Conservation (phyloP, 257 asterid species). For the Mentha longifolia region DNA sequence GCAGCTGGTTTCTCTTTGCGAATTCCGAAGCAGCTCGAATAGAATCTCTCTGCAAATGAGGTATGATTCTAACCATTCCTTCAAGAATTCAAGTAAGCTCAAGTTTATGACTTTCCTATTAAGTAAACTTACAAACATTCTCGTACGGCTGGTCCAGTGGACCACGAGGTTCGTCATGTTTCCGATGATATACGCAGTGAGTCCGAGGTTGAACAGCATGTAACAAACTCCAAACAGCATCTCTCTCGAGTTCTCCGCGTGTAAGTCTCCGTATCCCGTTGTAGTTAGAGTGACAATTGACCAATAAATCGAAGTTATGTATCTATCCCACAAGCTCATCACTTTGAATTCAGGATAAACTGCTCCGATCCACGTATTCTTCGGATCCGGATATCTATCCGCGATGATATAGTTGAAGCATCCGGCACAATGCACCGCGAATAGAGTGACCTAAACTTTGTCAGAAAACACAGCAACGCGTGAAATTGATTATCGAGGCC, state of each 20-base stretch:
- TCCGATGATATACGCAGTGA: constrained; percentile 88
- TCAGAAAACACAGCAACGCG: constrained; percentile 4
- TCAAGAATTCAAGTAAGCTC: background rate
- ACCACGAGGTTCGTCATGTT: constrained; percentile 98
- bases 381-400: constrained; percentile 71
- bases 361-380: constrained; percentile 83
- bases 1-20: constrained; percentile 75
- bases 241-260: constrained; percentile 80
- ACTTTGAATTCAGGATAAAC: constrained; percentile 65
- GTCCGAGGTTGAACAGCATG: constrained; percentile 87
- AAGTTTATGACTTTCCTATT: background rate
- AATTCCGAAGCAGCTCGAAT: constrained; percentile 77
- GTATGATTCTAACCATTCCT: background rate
- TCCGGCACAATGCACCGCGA: constrained; percentile 81
- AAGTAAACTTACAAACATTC: constrained; percentile 56
- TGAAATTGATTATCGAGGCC: background rate
- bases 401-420: constrained; percentile 84
- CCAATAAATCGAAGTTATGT: constrained; percentile 78
- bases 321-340: constrained; percentile 68
- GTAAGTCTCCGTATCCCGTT: constrained; percentile 92
- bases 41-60: constrained; percentile 64
- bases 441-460: constrained; percentile 73
- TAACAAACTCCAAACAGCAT: constrained; percentile 79
- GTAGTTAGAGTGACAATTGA: constrained; percentile 89
- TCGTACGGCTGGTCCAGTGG: constrained; percentile 92